Evolutionary conservation across 2,329 filamentous ascomycete species (phyloP).

Genomic region (Cladosporium sp.): DNA sequence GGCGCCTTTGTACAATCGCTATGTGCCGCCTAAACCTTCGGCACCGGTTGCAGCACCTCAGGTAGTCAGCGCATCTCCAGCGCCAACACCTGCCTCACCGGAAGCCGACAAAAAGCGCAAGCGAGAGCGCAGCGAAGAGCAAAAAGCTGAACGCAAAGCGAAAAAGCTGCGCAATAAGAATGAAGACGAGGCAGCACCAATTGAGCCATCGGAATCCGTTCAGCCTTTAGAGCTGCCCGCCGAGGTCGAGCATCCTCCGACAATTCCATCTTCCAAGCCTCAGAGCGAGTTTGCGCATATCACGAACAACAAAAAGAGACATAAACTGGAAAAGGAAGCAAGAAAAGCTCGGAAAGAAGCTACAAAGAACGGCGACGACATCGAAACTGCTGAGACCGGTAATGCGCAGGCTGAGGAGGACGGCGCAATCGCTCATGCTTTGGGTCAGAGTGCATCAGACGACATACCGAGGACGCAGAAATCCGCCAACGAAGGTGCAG

Average conservation of each 20-base stretch:
- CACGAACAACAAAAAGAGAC: conserved; percentile 28
- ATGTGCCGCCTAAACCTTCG: conserved; percentile 38
- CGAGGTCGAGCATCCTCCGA: not conserved
- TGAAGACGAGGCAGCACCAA: not conserved
- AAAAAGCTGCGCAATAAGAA: conserved; percentile 24
- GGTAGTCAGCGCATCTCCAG: not conserved
- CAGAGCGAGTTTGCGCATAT: conserved; percentile 26
- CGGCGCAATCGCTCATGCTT: not conserved
- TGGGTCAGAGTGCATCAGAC: not conserved
- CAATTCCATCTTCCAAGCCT: not conserved
- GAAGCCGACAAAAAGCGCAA: conserved; percentile 28
- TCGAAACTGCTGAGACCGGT: not conserved
- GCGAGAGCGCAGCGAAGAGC: conserved; percentile 27
- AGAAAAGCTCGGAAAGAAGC: conserved; percentile 26
- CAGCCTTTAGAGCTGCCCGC: not conserved
- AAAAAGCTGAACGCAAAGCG: conserved; percentile 28
- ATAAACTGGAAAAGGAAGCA: conserved; percentile 33
- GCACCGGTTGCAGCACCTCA: not conserved
- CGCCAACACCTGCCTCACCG: not conserved
- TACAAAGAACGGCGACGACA: conserved; percentile 11
- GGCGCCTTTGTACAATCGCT: conserved; percentile 44
- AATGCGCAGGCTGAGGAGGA: not conserved
- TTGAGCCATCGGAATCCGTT: not conserved
- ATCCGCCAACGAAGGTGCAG: not conserved
- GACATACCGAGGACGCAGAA: not conserved